Conservation (phyloP, 306 rosid genomes). For the Astragalus glycyphyllos region DNA sequence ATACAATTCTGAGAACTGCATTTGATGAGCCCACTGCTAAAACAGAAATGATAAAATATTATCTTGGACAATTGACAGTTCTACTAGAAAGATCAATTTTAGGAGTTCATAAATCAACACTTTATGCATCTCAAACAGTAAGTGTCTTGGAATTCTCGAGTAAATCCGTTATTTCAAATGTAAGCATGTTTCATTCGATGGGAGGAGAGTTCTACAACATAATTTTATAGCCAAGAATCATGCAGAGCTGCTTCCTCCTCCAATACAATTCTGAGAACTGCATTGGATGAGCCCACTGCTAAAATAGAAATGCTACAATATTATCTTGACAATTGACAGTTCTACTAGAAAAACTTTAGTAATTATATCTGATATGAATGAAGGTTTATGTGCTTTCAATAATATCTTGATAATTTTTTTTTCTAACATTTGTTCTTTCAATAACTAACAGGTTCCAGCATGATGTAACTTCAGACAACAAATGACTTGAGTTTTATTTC, state of each 20-base stretch:
- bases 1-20: conserved; percentile 14
- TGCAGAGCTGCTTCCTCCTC: conserved; percentile 12
- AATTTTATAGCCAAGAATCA: conserved; percentile 12
- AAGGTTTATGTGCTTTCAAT: conserved; percentile 6
- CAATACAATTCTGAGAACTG: conserved; percentile 10
- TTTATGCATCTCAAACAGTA: not conserved
- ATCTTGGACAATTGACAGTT: not conserved
- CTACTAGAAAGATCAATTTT: not conserved
- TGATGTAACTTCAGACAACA: conserved; percentile 6
- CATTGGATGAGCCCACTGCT: conserved; percentile 18
- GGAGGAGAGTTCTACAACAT: conserved; percentile 1
- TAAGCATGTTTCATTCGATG: conserved; percentile 8
- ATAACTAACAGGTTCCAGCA: conserved; percentile 7
- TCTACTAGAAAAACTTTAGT: conserved; percentile 7
- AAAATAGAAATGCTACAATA: not conserved
- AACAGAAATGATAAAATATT: not conserved
- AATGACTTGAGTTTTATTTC: conserved; percentile 27
- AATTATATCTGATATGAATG: not conserved
- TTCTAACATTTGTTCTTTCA: not conserved
- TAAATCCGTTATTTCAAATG: conserved; percentile 20
- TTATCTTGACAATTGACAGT: not conserved
- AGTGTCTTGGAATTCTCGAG: not conserved
- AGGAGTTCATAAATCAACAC: no score
- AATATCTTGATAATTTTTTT: not conserved
- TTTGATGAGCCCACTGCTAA: conserved; percentile 11